Evolutionary conservation across 306 rosid genomes (phyloP).

Genomic region (Begonia fuchsioides): DNA sequence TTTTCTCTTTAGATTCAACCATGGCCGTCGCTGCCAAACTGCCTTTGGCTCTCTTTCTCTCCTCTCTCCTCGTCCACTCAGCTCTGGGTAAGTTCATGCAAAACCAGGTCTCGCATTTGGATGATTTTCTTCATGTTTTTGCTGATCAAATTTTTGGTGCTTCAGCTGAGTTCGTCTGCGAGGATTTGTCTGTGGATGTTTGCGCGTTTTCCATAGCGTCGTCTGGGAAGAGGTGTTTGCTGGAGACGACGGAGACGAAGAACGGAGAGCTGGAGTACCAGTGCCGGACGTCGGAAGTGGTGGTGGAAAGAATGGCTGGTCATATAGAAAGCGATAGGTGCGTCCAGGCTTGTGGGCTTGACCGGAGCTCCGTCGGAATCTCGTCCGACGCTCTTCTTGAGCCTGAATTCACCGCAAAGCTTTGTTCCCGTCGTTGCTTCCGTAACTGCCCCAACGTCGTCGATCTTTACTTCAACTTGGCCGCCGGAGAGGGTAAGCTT

Average conservation of each 20-base stretch:
- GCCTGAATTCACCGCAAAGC: constrained; percentile 48
- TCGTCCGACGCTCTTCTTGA: constrained; percentile 76
- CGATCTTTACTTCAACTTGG: constrained; percentile 51
- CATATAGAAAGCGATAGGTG: constrained; percentile 57
- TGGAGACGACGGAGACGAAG: constrained; percentile 35
- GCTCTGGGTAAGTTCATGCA: constrained; percentile 21
- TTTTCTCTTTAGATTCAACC: background rate
- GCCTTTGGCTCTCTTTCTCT: constrained; percentile 16
- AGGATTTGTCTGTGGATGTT: constrained; percentile 27
- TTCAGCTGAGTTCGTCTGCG: constrained; percentile 39
- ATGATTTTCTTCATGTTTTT: background rate
- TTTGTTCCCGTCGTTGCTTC: constrained; percentile 58
- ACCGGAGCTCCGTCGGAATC: constrained; percentile 53
- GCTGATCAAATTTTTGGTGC: too few relatives aligned
- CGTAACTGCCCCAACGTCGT: constrained; percentile 56
- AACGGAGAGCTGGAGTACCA: constrained; percentile 36
- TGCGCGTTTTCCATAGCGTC: constrained; percentile 75
- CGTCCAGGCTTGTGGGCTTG: constrained; percentile 59
- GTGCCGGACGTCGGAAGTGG: constrained; percentile 66
- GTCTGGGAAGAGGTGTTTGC: constrained; percentile 65
- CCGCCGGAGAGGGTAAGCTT: constrained; percentile 45
- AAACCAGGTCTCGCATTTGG: too few relatives aligned
- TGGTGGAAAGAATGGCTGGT: constrained; percentile 50
- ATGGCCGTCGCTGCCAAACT: constrained; percentile 32
- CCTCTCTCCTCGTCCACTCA: constrained; percentile 26